Base-by-base conservation (phyloP, 768 basidiomycete species). In the Tricholoma sp. region DNA sequence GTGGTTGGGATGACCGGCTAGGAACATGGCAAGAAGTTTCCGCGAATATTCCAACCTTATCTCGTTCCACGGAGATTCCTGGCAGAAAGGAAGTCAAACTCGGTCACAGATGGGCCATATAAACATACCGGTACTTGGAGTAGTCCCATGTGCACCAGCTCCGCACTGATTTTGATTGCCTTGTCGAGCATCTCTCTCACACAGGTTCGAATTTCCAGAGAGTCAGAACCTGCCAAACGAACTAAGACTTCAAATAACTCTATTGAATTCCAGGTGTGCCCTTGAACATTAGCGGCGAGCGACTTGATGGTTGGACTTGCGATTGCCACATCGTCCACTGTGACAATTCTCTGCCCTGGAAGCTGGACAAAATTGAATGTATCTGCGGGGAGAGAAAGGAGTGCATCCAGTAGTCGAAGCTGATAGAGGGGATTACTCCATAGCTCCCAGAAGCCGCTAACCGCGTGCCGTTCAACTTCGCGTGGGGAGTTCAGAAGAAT, bases 131-230 rank as follows among this genome's bases (percentile, higher is more conserved):
- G 84, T 34, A 95, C 88, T 75, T 94, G 91, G 50, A 97, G 79
- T 47, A 98, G 70, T 57, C 94, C 97, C 82, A 98, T 88, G 64
- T 98, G 85, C 9, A 97, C 91, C 33, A 98, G 73, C 70, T 99
- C 97, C 0, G 96, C 91, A 53, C 92, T 93, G 62, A 93, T 89
- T 73, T 92, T 92, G 51, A 94, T 84, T 0, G 92, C 96, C 65
- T 94, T 91, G 67, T 98, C 95, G 53, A 98, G 71, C 85, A 97
- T 89, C 62, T 97, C 94, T 45, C 88, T 80, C 28, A 95, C 93
- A 61, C 84, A 86, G 56, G 75, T 80, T 24, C 85, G 81, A 28
- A 94, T 84, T 52, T 94, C 91, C 13, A 69, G 59, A 18, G 78
- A 82, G 28, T 92, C 88, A 2, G 85, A 83, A 57, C 86, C 85